Conservation (phyloP, 2,329 filamentous ascomycete genomes). For the Trichocomaceae sp. region DNA sequence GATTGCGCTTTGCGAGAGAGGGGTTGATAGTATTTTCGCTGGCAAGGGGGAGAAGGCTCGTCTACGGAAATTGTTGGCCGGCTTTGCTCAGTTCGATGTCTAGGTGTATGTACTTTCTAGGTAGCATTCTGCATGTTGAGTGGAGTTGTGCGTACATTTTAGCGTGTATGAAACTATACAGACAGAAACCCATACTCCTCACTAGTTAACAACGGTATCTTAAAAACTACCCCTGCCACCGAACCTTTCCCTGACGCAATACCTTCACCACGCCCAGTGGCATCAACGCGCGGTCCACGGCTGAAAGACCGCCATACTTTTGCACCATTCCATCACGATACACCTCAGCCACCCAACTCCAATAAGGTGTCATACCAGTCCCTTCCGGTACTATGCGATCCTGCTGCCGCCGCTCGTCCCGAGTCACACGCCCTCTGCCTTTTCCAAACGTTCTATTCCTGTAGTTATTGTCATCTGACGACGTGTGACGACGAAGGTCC, state of each 20-base stretch:
- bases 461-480: slow-evolving; percentile 5
- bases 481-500: slow-evolving; percentile 22
- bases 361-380: slow-evolving; percentile 36
- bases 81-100: slow-evolving; percentile 15
- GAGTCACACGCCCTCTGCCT: too few species aligned
- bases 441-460: background rate
- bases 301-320: slow-evolving; percentile 35
- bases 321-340: slow-evolving; percentile 37
- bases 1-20: slow-evolving; percentile 53
- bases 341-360: slow-evolving; percentile 37
- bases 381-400: slow-evolving; percentile 22
- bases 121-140: too few species aligned
- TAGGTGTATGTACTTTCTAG: too few species aligned
- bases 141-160: too few species aligned
- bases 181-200: background rate
- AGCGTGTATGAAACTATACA: background rate
- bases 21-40: slow-evolving; percentile 61
- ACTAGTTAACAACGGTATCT: background rate
- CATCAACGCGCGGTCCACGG: slow-evolving; percentile 36
- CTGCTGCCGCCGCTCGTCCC: slow-evolving; percentile 2
- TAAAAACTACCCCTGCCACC: slow-evolving; percentile 37
- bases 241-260: slow-evolving; percentile 34
- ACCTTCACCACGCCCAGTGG: slow-evolving; percentile 40
- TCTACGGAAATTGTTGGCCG: slow-evolving; percentile 18
- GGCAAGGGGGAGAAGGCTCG: slow-evolving; percentile 51